A percentile compares a stretch with the other conserved stretches of the same genome.
Evolutionary conservation across 768 basidiomycete species (phyloP).

Genomic region (Tylopilus rubrobrunneus): DNA sequence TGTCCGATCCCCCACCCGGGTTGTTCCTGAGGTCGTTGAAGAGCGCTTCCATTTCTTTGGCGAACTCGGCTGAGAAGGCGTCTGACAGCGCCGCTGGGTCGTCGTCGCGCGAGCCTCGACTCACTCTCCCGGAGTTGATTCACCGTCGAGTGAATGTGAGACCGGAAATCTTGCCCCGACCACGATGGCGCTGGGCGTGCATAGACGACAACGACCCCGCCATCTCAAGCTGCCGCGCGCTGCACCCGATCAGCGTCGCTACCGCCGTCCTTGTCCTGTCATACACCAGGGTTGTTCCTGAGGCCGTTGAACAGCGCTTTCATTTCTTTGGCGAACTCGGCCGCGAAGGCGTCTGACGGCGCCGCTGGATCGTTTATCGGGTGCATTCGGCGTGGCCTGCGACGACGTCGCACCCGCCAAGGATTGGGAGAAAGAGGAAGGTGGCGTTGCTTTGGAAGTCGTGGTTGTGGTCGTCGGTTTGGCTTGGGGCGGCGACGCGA

Average conservation of each 20-base stretch:
- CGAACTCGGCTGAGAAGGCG: constrained; percentile 39
- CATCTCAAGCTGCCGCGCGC: constrained; percentile 44
- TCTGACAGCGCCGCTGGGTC: constrained; percentile 12
- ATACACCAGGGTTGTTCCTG: constrained; percentile 22
- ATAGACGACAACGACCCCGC: constrained; percentile 2
- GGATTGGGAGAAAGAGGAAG: background rate
- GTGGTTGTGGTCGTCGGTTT: background rate
- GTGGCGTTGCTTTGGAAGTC: too few species aligned
- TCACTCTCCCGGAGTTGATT: constrained; percentile 71
- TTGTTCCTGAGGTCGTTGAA: constrained; percentile 24
- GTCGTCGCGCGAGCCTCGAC: constrained; percentile 22
- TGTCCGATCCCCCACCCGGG: constrained; percentile 13
- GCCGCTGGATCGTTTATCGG: background rate
- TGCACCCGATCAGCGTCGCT: constrained; percentile 25
- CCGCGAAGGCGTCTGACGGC: constrained; percentile 33
- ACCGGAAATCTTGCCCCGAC: constrained; percentile 52
- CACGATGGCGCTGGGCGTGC: background rate
- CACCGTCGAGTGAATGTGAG: constrained; percentile 67
- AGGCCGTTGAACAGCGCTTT: constrained; percentile 35
- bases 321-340: constrained; percentile 43
- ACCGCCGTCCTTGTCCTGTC: constrained; percentile 2
- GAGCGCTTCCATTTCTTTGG: constrained; percentile 42
- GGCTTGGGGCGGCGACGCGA: constrained; percentile 21
- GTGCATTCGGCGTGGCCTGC: constrained; percentile 2
- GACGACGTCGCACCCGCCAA: constrained; percentile 11